These are phyloP conservation scores for Monilinia polystroma DNA, from an alignment of 2,329 filamentous ascomycete genomes.

Conservation along the genomic window DNA sequence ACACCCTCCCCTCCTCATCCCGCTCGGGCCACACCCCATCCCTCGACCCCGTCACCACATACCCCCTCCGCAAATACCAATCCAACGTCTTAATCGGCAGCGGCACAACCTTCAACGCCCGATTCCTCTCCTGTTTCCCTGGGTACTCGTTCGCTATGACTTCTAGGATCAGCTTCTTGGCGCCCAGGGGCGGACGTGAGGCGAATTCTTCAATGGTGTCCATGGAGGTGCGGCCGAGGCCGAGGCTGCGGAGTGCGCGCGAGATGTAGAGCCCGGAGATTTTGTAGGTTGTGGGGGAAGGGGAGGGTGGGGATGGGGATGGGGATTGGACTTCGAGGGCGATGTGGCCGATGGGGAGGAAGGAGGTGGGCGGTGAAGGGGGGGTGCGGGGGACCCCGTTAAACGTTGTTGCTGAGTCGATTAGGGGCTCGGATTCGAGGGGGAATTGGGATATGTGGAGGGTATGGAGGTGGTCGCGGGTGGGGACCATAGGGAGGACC, in stretches of 20 bases:
- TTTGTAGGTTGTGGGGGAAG: constrained; percentile 26
- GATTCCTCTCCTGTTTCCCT: constrained; percentile 19
- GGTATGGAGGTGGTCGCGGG: constrained; percentile 4
- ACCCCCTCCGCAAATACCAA: constrained; percentile 37
- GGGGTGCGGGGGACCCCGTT: constrained; percentile 23
- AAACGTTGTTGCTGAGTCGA: constrained; percentile 29
- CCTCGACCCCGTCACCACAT: constrained; percentile 21
- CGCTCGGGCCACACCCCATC: constrained; percentile 27
- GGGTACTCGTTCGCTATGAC: constrained; percentile 27
- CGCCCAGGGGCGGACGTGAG: constrained; percentile 27
- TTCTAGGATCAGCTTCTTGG: constrained; percentile 30
- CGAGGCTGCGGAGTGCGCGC: constrained; percentile 27
- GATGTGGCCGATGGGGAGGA: constrained; percentile 37
- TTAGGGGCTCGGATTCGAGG: constrained; percentile 28
- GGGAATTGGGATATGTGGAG: constrained; percentile 29
- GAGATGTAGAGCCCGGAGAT: constrained; percentile 35
- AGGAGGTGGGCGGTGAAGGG: constrained; percentile 16
- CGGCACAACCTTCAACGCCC: constrained; percentile 24
- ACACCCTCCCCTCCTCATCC: constrained; percentile 29
- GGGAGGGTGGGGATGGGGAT: constrained; percentile 32
- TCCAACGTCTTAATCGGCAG: constrained; percentile 25
- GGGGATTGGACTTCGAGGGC: constrained; percentile 26
- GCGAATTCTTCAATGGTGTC: constrained; percentile 33
- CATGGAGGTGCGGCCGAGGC: constrained; percentile 35
- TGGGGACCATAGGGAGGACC: neutral